Evolutionary conservation across 192 early-diverging fungal genomes (phyloP).

Genomic region (Linderina pennispora): DNA sequence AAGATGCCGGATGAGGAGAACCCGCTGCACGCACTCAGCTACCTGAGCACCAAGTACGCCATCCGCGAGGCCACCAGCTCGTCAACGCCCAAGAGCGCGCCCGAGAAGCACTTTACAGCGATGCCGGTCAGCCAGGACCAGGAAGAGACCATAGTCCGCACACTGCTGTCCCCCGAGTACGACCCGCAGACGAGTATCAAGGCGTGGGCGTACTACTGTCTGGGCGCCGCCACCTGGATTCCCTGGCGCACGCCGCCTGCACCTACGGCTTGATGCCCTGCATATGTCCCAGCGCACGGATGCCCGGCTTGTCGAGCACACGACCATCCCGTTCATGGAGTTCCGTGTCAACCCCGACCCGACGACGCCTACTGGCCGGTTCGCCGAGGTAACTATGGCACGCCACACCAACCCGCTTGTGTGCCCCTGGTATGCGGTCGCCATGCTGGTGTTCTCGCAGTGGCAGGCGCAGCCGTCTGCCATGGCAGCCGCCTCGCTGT

Average conservation of each 20-base stretch:
- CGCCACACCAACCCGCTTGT: conserved; percentile 28
- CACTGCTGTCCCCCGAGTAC: conserved; percentile 17
- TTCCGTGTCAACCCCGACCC: conserved; percentile 45
- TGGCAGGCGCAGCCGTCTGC: conserved; percentile 45
- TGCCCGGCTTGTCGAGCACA: conserved; percentile 44
- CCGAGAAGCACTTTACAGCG: conserved; percentile 36
- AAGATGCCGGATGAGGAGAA: conserved; percentile 33
- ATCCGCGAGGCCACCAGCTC: conserved; percentile 45
- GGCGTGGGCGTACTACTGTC: conserved; percentile 44
- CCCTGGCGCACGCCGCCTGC: conserved; percentile 38
- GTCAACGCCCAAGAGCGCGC: conserved; percentile 29
- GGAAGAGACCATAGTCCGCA: conserved; percentile 31
- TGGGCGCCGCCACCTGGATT: conserved; percentile 44
- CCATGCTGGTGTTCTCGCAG: conserved; percentile 36
- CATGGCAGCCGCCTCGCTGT: conserved; percentile 32
- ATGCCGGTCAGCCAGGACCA: conserved; percentile 24
- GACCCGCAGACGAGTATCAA: conserved; percentile 25
- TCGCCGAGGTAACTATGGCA: conserved; percentile 41
- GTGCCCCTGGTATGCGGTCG: conserved; percentile 40
- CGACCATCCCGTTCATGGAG: conserved; percentile 44
- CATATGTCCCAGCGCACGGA: conserved; percentile 37
- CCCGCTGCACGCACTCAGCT: conserved; percentile 45
- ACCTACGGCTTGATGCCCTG: conserved; percentile 45
- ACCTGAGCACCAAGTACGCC: conserved; percentile 48
- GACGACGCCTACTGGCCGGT: conserved; percentile 24